phyloP scores from a whole-genome alignment of 345 rosid species.

The Corchorus capsularis region DNA sequence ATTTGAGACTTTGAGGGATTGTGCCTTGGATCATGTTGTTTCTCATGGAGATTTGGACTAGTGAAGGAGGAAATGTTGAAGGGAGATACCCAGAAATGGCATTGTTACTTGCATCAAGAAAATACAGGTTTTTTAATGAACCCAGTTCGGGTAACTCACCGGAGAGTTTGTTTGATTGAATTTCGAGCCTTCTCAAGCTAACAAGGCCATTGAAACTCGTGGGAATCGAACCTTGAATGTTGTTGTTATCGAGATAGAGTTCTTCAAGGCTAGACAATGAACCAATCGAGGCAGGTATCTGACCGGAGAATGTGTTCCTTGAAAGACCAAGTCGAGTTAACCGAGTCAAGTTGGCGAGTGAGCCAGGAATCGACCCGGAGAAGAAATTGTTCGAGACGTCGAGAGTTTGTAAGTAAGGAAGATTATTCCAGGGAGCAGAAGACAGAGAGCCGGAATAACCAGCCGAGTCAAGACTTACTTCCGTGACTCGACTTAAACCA shows the following conservation, averaged over 20 bases:
- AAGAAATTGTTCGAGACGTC: conserved; percentile 73
- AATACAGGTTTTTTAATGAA: conserved; percentile 52
- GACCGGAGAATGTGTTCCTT: conserved; percentile 63
- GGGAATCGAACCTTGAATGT: conserved; percentile 57
- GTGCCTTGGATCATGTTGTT: conserved; percentile 62
- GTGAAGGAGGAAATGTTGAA: conserved; percentile 43
- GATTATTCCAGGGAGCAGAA: conserved; percentile 50
- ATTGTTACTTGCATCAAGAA: conserved; percentile 73
- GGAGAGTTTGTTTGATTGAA: conserved; percentile 63
- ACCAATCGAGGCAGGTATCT: conserved; percentile 60
- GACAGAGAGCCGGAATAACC: conserved; percentile 70
- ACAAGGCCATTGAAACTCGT: conserved; percentile 45
- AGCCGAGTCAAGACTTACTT: conserved; percentile 71
- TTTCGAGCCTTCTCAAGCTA: conserved; percentile 61
- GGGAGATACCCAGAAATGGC: conserved; percentile 66
- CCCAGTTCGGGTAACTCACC: conserved; percentile 68
- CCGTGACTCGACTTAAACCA: conserved; percentile 62
- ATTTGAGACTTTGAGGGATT: conserved; percentile 46
- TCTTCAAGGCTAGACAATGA: conserved; percentile 59
- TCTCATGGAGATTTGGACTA: conserved; percentile 72
- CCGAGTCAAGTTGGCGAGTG: conserved; percentile 56
- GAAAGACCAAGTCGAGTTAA: conserved; percentile 63
- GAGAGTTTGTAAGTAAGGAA: conserved; percentile 61
- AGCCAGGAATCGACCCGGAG: conserved; percentile 56
- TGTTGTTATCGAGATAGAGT: conserved; percentile 68